These are phyloP conservation scores for Linaria vulgaris DNA, from an alignment of 257 asterid genomes.

Conservation along the genomic window DNA sequence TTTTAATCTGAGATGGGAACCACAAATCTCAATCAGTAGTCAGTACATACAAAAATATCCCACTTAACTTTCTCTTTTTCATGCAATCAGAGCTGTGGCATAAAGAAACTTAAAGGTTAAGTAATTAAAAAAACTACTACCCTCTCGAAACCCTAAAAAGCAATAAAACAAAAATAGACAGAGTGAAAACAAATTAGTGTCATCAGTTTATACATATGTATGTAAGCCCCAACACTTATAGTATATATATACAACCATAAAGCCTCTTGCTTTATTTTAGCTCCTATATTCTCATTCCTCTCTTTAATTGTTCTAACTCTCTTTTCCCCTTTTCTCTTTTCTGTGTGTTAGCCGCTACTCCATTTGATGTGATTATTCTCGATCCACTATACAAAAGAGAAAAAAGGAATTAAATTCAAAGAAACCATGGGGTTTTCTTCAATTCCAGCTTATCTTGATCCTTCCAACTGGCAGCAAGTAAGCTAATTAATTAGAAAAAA, in stretches of 20 bases:
- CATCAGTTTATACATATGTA: not conserved
- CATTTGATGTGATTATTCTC: slow-evolving; percentile 94
- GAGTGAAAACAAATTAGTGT: slow-evolving; percentile 67
- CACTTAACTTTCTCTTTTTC: slow-evolving; percentile 21
- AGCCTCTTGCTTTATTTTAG: slow-evolving; percentile 78
- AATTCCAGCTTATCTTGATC: slow-evolving; percentile 93
- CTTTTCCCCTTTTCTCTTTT: slow-evolving; percentile 34
- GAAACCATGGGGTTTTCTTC: slow-evolving; percentile 90
- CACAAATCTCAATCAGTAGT: slow-evolving; percentile 22
- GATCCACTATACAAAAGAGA: slow-evolving; percentile 87
- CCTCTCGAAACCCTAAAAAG: slow-evolving; percentile 1
- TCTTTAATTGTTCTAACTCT: slow-evolving; percentile 36
- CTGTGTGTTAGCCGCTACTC: slow-evolving; percentile 33
- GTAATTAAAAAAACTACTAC: slow-evolving; percentile 46
- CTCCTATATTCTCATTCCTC: slow-evolving; percentile 85
- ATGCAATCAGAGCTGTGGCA: slow-evolving; percentile 13
- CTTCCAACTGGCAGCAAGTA: slow-evolving; percentile 98
- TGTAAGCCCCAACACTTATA: slow-evolving; percentile 27
- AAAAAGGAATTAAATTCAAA: slow-evolving; percentile 44
- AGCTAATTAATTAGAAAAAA: slow-evolving; percentile 20
- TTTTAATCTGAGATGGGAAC: slow-evolving; percentile 24
- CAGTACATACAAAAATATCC: slow-evolving; percentile 2
- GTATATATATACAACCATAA: slow-evolving; percentile 50
- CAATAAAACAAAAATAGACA: slow-evolving; percentile 51
- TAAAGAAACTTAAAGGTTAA: slow-evolving; percentile 56